These are phyloP conservation scores for Wickerhamiella pararugosa DNA, from an alignment of 1,139 yeast genomes.

Conservation along the genomic window DNA sequence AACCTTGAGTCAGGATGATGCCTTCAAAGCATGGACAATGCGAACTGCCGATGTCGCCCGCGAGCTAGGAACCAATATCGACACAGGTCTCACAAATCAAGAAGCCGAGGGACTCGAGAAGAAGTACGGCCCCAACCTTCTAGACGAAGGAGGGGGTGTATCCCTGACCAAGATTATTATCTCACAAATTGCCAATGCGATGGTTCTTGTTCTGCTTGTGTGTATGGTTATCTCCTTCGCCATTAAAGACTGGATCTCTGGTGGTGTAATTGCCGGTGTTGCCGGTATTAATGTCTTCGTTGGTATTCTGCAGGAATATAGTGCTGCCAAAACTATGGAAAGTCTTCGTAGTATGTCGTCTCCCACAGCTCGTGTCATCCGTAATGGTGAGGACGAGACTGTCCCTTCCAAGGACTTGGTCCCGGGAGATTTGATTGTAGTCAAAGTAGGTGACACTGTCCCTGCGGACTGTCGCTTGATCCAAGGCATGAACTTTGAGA, in stretches of 20 bases:
- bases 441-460: conserved; percentile 62
- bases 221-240: conserved; percentile 67
- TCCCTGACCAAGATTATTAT: conserved; percentile 44
- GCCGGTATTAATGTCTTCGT: conserved; percentile 50
- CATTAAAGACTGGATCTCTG: conserved; percentile 66
- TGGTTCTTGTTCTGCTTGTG: conserved; percentile 59
- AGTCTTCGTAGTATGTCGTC: conserved; percentile 54
- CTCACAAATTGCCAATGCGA: conserved; percentile 65
- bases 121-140: conserved; percentile 41
- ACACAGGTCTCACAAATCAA: conserved; percentile 34
- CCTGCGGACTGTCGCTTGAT: conserved; percentile 63
- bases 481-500: conserved; percentile 51
- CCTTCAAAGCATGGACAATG: conserved; percentile 9
- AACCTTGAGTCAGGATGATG: not conserved
- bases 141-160: conserved; percentile 47
- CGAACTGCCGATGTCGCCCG: conserved; percentile 2
- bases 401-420: conserved; percentile 57
- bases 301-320: conserved; percentile 56
- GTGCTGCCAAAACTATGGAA: conserved; percentile 73
- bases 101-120: conserved; percentile 27
- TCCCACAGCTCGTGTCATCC: conserved; percentile 55
- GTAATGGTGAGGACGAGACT: conserved; percentile 46
- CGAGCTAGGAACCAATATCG: conserved; percentile 9
- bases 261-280: conserved; percentile 67
- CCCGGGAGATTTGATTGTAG: conserved; percentile 58